Base-by-base conservation (phyloP, 1,284 basidiomycete genomes). In the Papiliotrema flavescens region DNA sequence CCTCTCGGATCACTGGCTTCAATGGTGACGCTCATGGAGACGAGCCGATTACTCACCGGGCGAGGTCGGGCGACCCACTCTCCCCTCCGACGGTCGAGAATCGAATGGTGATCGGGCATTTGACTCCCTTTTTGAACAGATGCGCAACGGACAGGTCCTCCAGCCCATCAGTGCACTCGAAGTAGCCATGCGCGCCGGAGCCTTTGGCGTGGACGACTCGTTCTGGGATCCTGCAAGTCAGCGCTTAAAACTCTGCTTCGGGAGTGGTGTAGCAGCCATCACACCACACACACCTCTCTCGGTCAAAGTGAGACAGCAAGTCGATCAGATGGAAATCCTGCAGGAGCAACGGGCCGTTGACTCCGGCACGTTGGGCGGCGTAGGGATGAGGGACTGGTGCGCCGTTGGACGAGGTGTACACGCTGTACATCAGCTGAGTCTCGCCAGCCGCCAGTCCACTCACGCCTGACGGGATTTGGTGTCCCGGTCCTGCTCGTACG, bases 291-390 rank as follows among this genome's bases (percentile, higher is more conserved):
- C 39, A 67, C 66, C 93, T 87, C 80, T 96, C 92, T 54, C 90
- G 85, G 77, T 90, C 89, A 70, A 95, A 94, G 81, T 94, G 90
- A 40, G 89, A 86, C 62, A 95, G 83, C 54, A 89, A 80, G 77
- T 94, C 89, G 71, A 91, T 86, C 76, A 89, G 85, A 75, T 90
- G 87, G 79, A 92, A 91, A 76, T 92, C 89, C 78, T 95, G 91
- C 39, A 96, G 81, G 17, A 96, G 82, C 26, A 96, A 84, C 28
- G 90, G 89, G 0, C 93, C 93, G 50, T 83, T 77, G 47, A 75
- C 61, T 47, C 91, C 89, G 26, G 87, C 80, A 45, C 89, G 84
- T 78, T 92, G 87, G 55, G 84, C 81, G 52, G 83, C 84, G 72
- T 92, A 78, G 0, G 76, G 75, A 63, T 76, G 63, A 73, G 80